These are phyloP conservation scores for Syzygium malaccense DNA, from an alignment of 441 rosid genomes.

Conservation along the genomic window DNA sequence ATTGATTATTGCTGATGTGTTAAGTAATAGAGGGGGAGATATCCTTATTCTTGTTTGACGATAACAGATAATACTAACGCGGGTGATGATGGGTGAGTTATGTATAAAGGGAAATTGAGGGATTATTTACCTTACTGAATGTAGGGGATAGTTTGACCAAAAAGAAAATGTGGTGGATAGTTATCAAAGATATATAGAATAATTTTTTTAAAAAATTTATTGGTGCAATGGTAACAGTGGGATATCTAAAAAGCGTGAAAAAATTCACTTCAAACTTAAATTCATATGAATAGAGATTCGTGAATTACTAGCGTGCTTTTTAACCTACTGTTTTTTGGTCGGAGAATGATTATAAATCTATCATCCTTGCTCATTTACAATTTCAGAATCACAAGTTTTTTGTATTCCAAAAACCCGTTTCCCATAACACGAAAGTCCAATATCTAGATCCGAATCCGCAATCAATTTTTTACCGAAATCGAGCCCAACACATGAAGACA, in stretches of 20 bases:
- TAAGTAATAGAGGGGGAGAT: background rate
- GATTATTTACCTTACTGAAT: background rate
- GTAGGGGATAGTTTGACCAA: too few species aligned
- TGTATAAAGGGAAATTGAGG: background rate
- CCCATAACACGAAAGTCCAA: background rate
- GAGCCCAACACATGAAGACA: background rate
- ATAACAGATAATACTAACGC: background rate
- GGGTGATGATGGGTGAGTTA: background rate
- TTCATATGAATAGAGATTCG: too few species aligned
- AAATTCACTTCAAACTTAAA: background rate
- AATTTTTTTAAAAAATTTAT: background rate
- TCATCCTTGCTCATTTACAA: rapidly evolving
- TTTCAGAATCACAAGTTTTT: background rate
- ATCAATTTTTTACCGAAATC: background rate
- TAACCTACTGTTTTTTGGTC: too few species aligned
- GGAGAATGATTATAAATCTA: too few species aligned
- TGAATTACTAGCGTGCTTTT: too few species aligned
- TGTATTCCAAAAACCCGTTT: background rate
- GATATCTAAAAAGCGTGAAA: background rate
- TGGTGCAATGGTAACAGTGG: background rate
- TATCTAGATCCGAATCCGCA: background rate
- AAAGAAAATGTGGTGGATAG: background rate
- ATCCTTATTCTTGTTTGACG: background rate
- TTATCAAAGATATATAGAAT: background rate
- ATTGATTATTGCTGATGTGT: background rate